Evolutionary conservation across 257 asterid species (phyloP).

Genomic region (Gentiana dahurica): DNA sequence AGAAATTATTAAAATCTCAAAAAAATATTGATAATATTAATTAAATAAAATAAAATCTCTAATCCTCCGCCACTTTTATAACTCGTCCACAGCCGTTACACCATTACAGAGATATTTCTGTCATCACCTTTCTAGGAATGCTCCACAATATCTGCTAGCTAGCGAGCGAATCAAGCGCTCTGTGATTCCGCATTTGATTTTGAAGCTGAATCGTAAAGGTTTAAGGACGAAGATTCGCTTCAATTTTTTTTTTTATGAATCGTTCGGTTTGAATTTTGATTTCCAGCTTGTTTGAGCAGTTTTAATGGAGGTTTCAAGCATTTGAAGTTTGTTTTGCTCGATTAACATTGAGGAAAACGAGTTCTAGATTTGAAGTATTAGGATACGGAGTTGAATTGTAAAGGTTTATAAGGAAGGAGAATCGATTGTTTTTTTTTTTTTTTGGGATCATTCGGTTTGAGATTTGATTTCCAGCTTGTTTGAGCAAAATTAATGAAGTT

Average conservation of each 20-base stretch:
- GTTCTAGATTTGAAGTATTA: slow-evolving; percentile 4
- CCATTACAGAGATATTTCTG: neutral
- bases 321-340: neutral
- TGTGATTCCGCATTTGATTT: slow-evolving; percentile 7
- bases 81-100: neutral
- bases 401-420: neutral
- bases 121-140: neutral
- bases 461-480: slow-evolving; percentile 2
- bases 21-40: neutral
- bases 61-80: slow-evolving; percentile 1
- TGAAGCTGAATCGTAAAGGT: slow-evolving; percentile 11
- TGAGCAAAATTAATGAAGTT: neutral
- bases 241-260: neutral
- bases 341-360: neutral
- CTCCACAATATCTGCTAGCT: neutral
- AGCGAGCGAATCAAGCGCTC: neutral
- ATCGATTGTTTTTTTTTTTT: neutral
- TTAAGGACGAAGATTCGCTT: neutral
- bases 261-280: slow-evolving; percentile 5
- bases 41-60: neutral
- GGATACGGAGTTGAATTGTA: neutral
- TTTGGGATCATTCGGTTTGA: slow-evolving; percentile 3
- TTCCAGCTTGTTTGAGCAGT: neutral
- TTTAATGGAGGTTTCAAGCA: slow-evolving; percentile 1
- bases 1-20: neutral